A percentile compares a stretch with the other conserved stretches of the same genome.
phyloP scores from a whole-genome alignment of 2,329 filamentous ascomycete species.

The Colletotrichum orchidophilum region DNA sequence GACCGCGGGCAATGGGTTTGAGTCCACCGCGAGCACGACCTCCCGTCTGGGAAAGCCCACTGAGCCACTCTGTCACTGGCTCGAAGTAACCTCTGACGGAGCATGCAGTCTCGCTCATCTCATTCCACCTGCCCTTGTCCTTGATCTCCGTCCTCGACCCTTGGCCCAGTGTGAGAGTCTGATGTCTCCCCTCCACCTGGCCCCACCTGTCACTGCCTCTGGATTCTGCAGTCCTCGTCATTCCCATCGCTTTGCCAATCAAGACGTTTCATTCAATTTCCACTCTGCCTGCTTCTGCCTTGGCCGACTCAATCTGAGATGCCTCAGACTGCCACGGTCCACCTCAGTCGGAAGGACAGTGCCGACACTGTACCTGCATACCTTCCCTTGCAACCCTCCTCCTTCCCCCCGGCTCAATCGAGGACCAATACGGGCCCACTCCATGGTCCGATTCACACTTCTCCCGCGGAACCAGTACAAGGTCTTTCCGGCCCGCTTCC shows the following conservation, averaged over 20 bases:
- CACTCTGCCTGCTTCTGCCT: neutral
- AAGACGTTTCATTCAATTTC: neutral
- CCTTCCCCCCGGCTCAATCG: neutral
- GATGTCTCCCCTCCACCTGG: neutral
- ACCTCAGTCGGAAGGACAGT: conserved; percentile 11
- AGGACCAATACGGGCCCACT: conserved; percentile 13
- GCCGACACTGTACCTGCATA: conserved; percentile 8
- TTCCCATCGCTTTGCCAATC: conserved; percentile 5
- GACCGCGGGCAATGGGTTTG: neutral
- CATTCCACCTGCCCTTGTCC: conserved; percentile 1
- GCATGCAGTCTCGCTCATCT: neutral
- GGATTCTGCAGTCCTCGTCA: neutral
- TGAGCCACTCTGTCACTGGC: neutral
- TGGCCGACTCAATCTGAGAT: neutral
- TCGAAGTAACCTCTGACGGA: neutral
- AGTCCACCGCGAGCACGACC: conserved; percentile 27
- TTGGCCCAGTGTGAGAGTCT: neutral
- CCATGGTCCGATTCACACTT: conserved; percentile 23
- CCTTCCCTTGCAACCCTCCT: conserved; percentile 8
- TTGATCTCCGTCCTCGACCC: neutral
- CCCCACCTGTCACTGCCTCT: neutral
- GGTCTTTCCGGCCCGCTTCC: conserved; percentile 15
- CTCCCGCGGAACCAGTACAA: neutral
- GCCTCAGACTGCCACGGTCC: neutral
- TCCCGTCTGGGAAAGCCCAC: conserved; percentile 11